phyloP scores from a whole-genome alignment of 2,329 filamentous ascomycete genomes.

The Graphilbum sp. region DNA sequence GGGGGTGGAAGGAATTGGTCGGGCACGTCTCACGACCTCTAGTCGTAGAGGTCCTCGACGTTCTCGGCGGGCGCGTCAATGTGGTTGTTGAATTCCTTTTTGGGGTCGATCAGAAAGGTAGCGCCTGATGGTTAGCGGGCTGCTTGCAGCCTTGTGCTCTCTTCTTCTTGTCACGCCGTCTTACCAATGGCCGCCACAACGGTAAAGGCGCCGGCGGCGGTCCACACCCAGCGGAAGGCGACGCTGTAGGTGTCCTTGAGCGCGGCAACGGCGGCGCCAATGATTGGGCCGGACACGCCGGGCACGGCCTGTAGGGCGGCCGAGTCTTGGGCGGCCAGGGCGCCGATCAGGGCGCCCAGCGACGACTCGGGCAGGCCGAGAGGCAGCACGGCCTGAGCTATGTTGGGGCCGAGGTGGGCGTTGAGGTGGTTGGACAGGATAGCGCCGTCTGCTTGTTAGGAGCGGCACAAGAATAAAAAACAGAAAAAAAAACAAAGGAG shows the following conservation, averaged over 20 bases:
- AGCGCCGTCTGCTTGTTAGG: constrained; percentile 12
- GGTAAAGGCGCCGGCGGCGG: constrained; percentile 3
- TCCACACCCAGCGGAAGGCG: constrained; percentile 5
- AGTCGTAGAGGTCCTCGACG: constrained; percentile 3
- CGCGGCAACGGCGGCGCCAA: constrained; percentile 2
- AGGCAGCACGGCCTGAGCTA: constrained; percentile 3
- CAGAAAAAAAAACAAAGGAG: too few relatives aligned
- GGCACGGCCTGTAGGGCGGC: neutral
- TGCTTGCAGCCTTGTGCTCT: too few relatives aligned
- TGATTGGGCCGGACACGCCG: constrained; percentile 1
- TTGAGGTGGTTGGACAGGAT: constrained; percentile 9
- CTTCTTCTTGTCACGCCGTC: too few relatives aligned
- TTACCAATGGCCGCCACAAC: constrained; percentile 4
- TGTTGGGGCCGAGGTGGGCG: neutral
- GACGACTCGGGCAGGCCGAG: constrained; percentile 3
- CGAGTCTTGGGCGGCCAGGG: neutral
- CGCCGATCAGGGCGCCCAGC: constrained; percentile 1
- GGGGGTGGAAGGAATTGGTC: too few relatives aligned
- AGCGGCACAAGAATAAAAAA: neutral
- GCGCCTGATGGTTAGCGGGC: neutral
- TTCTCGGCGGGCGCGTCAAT: constrained; percentile 21
- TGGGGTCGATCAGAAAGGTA: constrained; percentile 17
- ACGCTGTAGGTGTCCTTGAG: constrained; percentile 3
- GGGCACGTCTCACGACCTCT: too few relatives aligned
- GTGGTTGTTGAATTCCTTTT: constrained; percentile 20